Evolutionary conservation across 2,329 filamentous ascomycete genomes (phyloP).

Genomic region (Neofusicoccum ribis): DNA sequence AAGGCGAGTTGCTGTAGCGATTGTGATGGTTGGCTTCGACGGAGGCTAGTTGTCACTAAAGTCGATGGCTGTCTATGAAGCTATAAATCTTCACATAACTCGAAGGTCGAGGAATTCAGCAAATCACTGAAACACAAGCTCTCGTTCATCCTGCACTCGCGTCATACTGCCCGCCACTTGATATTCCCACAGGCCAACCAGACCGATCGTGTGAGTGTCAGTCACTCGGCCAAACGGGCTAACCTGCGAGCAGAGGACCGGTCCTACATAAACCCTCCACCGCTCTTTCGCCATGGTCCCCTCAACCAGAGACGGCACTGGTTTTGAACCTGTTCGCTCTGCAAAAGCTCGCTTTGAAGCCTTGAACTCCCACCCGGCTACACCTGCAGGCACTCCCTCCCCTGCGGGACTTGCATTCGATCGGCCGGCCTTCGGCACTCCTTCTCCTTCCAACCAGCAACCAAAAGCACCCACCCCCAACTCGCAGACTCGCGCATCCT

Average conservation of each 20-base stretch:
- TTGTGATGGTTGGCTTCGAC: not conserved
- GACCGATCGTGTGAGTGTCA: not conserved
- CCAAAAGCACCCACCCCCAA: not conserved
- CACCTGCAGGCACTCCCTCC: not conserved
- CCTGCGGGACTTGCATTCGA: not conserved
- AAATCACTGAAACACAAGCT: not conserved
- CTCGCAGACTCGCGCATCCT: not conserved
- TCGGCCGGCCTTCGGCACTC: not conserved
- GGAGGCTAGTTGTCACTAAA: not conserved
- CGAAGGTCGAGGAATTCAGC: not conserved
- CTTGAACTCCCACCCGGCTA: not conserved
- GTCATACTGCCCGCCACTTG: not conserved
- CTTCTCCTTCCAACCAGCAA: not conserved
- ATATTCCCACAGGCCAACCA: not conserved
- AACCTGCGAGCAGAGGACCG: not conserved
- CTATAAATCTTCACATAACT: conserved; percentile 5
- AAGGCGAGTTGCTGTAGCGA: not conserved
- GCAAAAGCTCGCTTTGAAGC: not conserved
- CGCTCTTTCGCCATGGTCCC: not conserved
- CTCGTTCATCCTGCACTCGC: not conserved
- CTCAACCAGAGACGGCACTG: not conserved
- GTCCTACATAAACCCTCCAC: not conserved
- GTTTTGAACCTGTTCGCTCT: not conserved
- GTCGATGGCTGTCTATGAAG: not conserved
- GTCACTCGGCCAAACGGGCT: not conserved